These are phyloP conservation scores for Primulina eburnea DNA, from an alignment of 257 asterid species.

Conservation along the genomic window DNA sequence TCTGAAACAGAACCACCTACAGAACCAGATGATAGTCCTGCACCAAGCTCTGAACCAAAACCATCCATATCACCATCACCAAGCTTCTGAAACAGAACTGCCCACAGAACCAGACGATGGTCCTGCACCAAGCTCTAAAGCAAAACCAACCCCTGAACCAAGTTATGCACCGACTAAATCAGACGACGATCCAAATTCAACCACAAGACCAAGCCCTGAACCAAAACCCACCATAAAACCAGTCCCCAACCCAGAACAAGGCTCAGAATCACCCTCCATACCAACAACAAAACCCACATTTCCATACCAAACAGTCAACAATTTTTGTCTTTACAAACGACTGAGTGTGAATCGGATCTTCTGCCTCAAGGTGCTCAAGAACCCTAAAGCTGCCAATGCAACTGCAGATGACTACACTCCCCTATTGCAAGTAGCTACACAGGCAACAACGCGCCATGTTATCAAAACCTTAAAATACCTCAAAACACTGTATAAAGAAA, in stretches of 20 bases:
- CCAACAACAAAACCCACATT: not conserved
- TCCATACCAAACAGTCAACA: slow-evolving; percentile 30
- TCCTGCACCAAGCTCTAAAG: not conserved
- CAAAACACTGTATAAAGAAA: slow-evolving; percentile 12
- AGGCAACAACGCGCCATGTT: slow-evolving; percentile 23
- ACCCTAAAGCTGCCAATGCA: slow-evolving; percentile 10
- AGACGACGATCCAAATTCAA: not conserved
- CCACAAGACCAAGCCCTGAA: not conserved
- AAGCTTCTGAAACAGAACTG: not conserved
- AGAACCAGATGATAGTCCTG: too few species aligned
- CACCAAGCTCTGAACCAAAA: not conserved
- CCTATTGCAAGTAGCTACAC: slow-evolving; percentile 30
- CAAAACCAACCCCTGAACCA: not conserved
- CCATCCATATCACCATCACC: not conserved
- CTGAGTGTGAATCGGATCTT: slow-evolving; percentile 28
- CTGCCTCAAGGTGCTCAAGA: slow-evolving; percentile 35
- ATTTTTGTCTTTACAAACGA: slow-evolving; percentile 29
- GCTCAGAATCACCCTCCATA: not conserved
- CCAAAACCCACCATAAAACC: not conserved
- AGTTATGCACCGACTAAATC: not conserved
- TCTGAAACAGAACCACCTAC: not conserved
- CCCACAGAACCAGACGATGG: not conserved
- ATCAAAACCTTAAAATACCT: slow-evolving; percentile 21
- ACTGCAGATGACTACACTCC: slow-evolving; percentile 21
- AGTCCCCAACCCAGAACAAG: not conserved